phyloP scores from a whole-genome alignment of 352 stramenopile genomes.

The Lagenidium giganteum region DNA sequence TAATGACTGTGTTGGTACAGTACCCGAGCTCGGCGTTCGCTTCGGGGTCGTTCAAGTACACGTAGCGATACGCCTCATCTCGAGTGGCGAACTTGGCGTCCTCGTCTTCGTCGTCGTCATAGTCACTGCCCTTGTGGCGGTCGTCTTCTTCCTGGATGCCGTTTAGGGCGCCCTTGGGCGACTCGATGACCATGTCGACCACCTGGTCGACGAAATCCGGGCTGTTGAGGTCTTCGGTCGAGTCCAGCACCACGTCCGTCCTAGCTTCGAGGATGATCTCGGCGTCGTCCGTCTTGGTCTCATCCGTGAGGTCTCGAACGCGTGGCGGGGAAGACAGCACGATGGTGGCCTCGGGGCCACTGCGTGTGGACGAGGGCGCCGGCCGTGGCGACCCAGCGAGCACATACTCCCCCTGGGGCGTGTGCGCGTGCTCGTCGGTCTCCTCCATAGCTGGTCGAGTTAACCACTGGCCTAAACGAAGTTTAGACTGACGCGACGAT shows the following conservation, averaged over 20 bases:
- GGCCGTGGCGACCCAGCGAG: conserved; percentile 15
- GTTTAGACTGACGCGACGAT: too few relatives aligned
- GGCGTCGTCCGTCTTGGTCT: not conserved
- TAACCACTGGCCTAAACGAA: too few relatives aligned
- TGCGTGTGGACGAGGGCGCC: not conserved
- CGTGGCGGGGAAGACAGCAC: too few relatives aligned
- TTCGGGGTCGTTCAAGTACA: conserved; percentile 65
- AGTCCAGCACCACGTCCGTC: too few relatives aligned
- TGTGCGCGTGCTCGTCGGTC: conserved; percentile 5
- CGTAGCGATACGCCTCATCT: conserved; percentile 52
- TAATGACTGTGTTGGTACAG: conserved; percentile 80
- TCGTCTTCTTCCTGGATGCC: conserved; percentile 16
- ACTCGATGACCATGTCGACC: conserved; percentile 17
- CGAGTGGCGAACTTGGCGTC: too few relatives aligned
- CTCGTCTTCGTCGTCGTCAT: conserved; percentile 8
- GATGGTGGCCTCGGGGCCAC: too few relatives aligned
- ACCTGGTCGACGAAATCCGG: conserved; percentile 7
- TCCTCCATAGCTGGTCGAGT: conserved; percentile 6
- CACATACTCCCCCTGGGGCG: conserved; percentile 20
- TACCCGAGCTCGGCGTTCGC: conserved; percentile 58
- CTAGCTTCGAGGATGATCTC: not conserved
- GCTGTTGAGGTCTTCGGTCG: conserved; percentile 3
- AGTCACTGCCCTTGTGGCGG: conserved; percentile 6
- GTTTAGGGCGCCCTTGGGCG: conserved; percentile 8
- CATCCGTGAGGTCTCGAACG: too few relatives aligned